Evolutionary conservation across 1,284 basidiomycete species (phyloP).

Genomic region (Mycosarcoma maydis): DNA sequence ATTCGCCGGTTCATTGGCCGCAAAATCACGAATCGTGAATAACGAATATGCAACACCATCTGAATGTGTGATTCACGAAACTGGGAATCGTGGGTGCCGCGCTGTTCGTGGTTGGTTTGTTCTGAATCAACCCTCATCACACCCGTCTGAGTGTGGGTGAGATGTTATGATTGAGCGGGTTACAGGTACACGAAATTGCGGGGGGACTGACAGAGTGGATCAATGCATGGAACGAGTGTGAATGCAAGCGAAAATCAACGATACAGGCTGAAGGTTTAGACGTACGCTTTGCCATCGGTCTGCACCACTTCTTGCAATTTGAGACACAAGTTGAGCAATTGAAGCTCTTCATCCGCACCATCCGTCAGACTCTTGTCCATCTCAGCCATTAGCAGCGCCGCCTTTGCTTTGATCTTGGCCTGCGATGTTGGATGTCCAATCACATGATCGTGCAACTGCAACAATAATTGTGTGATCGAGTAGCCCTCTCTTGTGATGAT

Average conservation of each 20-base stretch:
- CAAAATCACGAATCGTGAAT: too few species aligned
- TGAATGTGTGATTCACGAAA: too few species aligned
- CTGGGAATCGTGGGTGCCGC: too few species aligned
- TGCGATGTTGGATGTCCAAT: slow-evolving; percentile 82
- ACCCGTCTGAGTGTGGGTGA: too few species aligned
- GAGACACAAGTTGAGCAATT: slow-evolving; percentile 86
- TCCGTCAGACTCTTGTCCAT: slow-evolving; percentile 96
- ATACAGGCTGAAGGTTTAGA: too few species aligned
- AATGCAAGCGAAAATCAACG: too few species aligned
- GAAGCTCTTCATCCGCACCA: slow-evolving; percentile 97
- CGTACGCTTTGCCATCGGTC: slow-evolving; percentile 41
- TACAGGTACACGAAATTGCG: slow-evolving; percentile 34
- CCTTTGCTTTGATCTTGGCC: slow-evolving; percentile 82
- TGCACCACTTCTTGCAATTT: slow-evolving; percentile 69
- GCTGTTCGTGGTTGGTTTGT: too few species aligned
- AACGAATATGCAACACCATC: too few species aligned
- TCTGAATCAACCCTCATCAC: too few species aligned
- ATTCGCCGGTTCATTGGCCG: slow-evolving; percentile 26
- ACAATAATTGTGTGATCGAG: slow-evolving; percentile 87
- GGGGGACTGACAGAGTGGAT: too few species aligned
- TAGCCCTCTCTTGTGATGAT: slow-evolving; percentile 86
- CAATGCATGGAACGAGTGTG: too few species aligned
- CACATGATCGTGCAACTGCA: slow-evolving; percentile 92
- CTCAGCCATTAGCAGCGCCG: slow-evolving; percentile 87
- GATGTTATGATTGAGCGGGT: background rate